phyloP scores from a whole-genome alignment of 306 rosid species.

The Prunus mume region DNA sequence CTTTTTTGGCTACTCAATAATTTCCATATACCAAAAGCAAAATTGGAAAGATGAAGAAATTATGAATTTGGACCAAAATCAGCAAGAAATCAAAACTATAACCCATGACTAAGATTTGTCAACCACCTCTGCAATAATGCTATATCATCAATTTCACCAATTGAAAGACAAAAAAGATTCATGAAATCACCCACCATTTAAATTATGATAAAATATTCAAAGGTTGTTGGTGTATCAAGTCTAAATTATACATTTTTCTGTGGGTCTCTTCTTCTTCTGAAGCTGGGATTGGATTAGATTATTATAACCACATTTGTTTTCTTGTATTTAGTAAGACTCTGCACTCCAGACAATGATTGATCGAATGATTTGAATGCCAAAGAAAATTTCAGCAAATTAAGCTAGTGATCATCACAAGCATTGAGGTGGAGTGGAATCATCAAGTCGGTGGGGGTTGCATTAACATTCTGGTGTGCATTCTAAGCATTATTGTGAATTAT shows the following conservation, averaged over 20 bases:
- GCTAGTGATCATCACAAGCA: not conserved
- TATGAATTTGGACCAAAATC: not conserved
- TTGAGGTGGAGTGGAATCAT: not conserved
- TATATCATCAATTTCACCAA: not conserved
- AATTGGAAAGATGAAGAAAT: not conserved
- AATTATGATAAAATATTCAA: constrained; percentile 4
- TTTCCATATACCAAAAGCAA: not conserved
- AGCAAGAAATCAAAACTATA: not conserved
- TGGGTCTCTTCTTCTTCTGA: not conserved
- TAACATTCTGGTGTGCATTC: not conserved
- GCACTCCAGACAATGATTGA: not conserved
- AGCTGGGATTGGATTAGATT: not conserved
- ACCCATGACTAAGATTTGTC: not conserved
- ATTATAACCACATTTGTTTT: not conserved
- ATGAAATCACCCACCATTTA: not conserved
- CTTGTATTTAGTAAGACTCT: not conserved
- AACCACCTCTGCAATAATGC: not conserved
- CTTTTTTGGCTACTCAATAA: not conserved
- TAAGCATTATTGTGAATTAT: not conserved
- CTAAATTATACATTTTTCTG: not conserved
- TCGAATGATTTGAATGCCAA: not conserved
- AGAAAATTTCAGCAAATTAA: not conserved
- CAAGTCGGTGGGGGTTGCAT: not conserved
- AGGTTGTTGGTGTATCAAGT: constrained; percentile 27
- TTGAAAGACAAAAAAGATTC: not conserved